These are phyloP conservation scores for Epichloe brachyelytri DNA, from an alignment of 2,329 filamentous ascomycete species.

Conservation along the genomic window DNA sequence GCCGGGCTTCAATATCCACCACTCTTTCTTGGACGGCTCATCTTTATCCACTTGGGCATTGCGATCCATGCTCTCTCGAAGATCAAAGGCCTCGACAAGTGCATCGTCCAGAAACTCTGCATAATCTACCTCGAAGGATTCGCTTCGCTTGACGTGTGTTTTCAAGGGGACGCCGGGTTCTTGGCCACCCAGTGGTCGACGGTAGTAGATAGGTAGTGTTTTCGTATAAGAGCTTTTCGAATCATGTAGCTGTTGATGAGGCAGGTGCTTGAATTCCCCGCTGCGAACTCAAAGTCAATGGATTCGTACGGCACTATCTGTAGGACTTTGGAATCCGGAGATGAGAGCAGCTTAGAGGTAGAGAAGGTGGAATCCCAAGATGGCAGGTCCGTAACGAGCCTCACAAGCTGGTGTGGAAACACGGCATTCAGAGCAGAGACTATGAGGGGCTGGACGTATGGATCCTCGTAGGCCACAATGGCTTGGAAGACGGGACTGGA, in stretches of 20 bases:
- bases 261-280: constrained; percentile 45
- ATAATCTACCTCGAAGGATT: constrained; percentile 90
- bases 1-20: constrained; percentile 97
- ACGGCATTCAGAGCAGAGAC: constrained; percentile 53
- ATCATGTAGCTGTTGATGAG: constrained; percentile 88
- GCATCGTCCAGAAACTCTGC: constrained; percentile 94
- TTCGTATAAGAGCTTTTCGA: constrained; percentile 89
- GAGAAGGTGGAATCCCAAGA: constrained; percentile 19
- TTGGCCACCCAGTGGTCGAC: constrained; percentile 79
- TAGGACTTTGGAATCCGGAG: constrained; percentile 37
- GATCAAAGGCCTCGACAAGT: constrained; percentile 76
- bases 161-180: constrained; percentile 58
- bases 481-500: constrained; percentile 35
- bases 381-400: constrained; percentile 36
- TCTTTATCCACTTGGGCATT: constrained; percentile 34
- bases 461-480: constrained; percentile 71
- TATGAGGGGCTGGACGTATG: constrained; percentile 81
- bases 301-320: constrained; percentile 81
- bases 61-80: constrained; percentile 61
- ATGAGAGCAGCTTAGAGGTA: constrained; percentile 23
- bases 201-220: constrained; percentile 82
- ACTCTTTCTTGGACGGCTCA: constrained; percentile 42
- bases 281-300: constrained; percentile 69
- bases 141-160: constrained; percentile 60
- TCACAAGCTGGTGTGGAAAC: constrained; percentile 41